Evolutionary conservation across 1,139 yeast species (phyloP), one percentile per base, ranked within the genome.

Genomic region (Hyphopichia wangnamkhiaoensis): DNA sequence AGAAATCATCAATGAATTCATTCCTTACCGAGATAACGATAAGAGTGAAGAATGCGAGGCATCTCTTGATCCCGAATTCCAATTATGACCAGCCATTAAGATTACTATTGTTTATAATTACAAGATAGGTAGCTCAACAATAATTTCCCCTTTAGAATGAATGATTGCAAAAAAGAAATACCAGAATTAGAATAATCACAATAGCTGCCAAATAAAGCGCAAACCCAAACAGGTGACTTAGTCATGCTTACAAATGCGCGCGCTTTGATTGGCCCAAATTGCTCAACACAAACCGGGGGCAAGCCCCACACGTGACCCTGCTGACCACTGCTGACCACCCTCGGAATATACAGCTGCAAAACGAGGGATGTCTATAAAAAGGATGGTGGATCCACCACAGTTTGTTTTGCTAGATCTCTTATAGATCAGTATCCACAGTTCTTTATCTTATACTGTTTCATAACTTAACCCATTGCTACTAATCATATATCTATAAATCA

Each of bases 161-260:
- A n/a, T 23, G 9, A 12, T 23, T 23, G 26, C 26, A 23, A 27
- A 27, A 27, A 27, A 21, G 10, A 21, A 21, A 21, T 7, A 21
- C 7, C 7, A 21, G 10, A 21, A 10, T 7, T 7, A 21, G 9
- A 21, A 21, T 21, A 7, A 21, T 7, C 24, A 21, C 24, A 29
- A 29, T 5, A 13, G 19, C 16, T 13, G 19, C 20, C 25, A 8
- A 31, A 31, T 19, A 9, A 6, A 17, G 16, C 20, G 3, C 8
- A 8, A 13, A 13, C 31, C 33, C 10, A 19, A 18, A 31, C 18
- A 19, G 26, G 33, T 16, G 33, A 5, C 5, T 14, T 29, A 5
- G 43, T 20, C 9, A 25, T 14, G 41, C 21, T 45, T 44, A 45
- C 49, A 44, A 44, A 41, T 38, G 12, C 3, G 8, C 27, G 31